Base-by-base conservation (phyloP, 2,329 filamentous ascomycete species). In the Graphilbum ipis-grandicollis region DNA sequence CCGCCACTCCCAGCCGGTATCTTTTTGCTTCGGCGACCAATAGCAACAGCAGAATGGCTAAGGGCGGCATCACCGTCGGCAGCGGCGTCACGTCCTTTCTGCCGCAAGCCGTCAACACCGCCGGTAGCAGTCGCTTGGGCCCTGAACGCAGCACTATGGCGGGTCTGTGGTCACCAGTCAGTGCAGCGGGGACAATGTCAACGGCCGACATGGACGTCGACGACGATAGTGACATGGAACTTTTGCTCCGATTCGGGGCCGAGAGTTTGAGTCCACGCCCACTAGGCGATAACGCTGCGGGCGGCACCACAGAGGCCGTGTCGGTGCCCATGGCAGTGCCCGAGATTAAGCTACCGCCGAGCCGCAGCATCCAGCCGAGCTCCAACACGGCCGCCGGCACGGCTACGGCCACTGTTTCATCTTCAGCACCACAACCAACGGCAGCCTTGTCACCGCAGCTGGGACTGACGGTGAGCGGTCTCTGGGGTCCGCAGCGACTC, bases 121-220 rank as follows among this genome's bases (percentile, higher is more conserved):
- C 47, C 15, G 42, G 39, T 37, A 23, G 10, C 21, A 23, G 18
- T 63, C 65, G 7, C 50, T 63, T 8, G 61, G 63, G 3, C 52
- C n/a, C n/a, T n/a, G n/a, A n/a, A n/a, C n/a, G n/a, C n/a, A n/a
- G n/a, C n/a, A n/a, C n/a, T n/a, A n/a, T n/a, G n/a, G n/a, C n/a
- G n/a, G n/a, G n/a, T n/a, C n/a, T 69, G 10, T 66, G 67, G 65
- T 59, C 57, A 17, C 61, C 63, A 48, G 44, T 36, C 46, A 49
- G 30, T 23, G n/a, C 12, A 15, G 64, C 66, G 48, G 49, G 3
- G 47, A 49, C 10, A 13, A 28, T 5, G 49, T 49, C 12, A 41
- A 63, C 48, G 44, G 35, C 46, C 41, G 41, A 22, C 34, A 45
- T 13, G 40, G 21, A 34, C 22, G 52, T 56, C 21, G 60, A 65